Conservation (phyloP, 2,329 filamentous ascomycete genomes). For the Cladophialophora yegresii region DNA sequence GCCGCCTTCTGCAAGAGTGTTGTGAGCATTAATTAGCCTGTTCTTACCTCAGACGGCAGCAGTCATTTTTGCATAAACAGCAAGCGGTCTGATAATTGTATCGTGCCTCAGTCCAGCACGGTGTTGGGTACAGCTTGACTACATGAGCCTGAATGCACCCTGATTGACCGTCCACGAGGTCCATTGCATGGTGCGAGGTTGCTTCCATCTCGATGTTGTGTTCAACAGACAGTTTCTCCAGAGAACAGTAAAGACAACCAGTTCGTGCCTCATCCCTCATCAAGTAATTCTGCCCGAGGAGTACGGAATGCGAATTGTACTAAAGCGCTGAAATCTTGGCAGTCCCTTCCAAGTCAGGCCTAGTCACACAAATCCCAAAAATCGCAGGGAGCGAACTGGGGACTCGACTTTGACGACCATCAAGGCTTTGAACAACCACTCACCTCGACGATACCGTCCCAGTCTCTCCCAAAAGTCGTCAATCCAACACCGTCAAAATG, state of each 20-base stretch:
- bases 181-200: background rate
- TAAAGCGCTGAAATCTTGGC: constrained; percentile 28
- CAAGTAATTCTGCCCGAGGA: background rate
- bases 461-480: constrained; percentile 15
- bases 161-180: too few relatives aligned
- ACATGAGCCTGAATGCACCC: background rate
- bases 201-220: background rate
- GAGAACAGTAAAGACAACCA: background rate
- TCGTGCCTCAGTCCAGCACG: background rate
- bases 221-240: background rate
- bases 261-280: background rate
- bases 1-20: constrained; percentile 3
- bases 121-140: background rate
- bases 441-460: constrained; percentile 47
- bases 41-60: background rate
- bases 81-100: background rate
- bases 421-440: constrained; percentile 44
- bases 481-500: constrained; percentile 65
- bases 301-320: background rate
- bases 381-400: constrained; percentile 18
- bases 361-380: constrained; percentile 32
- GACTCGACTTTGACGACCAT: constrained; percentile 31
- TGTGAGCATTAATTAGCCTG: constrained; percentile 14
- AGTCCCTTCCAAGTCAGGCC: constrained; percentile 4
- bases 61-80: background rate